Base-by-base conservation (phyloP, 306 rosid species). In the Lupinus albus region DNA sequence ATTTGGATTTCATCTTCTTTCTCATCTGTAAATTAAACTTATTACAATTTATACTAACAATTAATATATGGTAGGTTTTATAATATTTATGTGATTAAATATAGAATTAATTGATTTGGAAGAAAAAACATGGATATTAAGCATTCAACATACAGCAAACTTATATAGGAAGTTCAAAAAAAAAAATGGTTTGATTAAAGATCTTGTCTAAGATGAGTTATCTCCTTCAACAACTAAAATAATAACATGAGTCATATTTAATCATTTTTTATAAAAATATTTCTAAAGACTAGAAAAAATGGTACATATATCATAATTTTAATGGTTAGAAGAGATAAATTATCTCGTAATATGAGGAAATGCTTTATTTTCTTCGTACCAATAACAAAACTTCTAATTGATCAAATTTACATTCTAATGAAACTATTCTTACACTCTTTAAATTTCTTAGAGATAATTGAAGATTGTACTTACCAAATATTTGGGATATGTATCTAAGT, bases 1-100 rank as follows among this genome's bases (percentile, higher is more conserved):
- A 91, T 91, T 81, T 86, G 87, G 69, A 91, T 80, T 33, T 91
- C 72, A 11, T 79, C 82, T 71, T 88, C 89, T 73, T 88, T 88
- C 44, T 91, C 96, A 4, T 91, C 97, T 91, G 82, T 82, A 75
- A 54, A n/a, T n/a, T n/a, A n/a, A 69, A 41, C 28, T 35, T n/a
- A 33, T 61, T 44, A 13, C 5, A 0, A 61, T 42, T 69, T 25
- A 39, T 51, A 51, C 8, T 36, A 15, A 15, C 64, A 68, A 58
- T 35, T 17, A 53, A 68, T n/a, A n/a, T n/a, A n/a, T 21, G 1
- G 8, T 12, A 35, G 41, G 10, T 4, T 67, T 39, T 25, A 14
- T 35, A 28, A 18, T 52, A 9, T 41, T 54, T n/a, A 0, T 38
- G 36, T 38, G 49, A 6, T 53, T 12, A 0, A 25, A 25, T 25